phyloP scores from a whole-genome alignment of 2,329 filamentous ascomycete species.

The Dryadomyces quercus-mongolicae region DNA sequence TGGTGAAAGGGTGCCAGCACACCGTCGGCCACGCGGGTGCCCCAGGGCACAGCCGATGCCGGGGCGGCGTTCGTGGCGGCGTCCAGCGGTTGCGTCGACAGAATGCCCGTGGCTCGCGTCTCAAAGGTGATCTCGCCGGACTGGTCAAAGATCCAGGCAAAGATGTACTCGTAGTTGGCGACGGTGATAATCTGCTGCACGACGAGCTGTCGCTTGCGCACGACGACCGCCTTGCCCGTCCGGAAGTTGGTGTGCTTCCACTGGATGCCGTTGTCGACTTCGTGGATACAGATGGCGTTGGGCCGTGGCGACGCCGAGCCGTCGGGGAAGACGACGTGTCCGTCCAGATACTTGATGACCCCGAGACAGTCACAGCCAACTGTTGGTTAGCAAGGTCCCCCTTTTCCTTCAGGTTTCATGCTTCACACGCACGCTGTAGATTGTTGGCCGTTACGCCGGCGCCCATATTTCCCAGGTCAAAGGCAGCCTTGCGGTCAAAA shows the following conservation, averaged over 20 bases:
- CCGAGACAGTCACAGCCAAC: slow-evolving; percentile 57
- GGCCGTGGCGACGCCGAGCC: slow-evolving; percentile 35
- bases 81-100: slow-evolving; percentile 48
- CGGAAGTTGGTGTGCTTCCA: slow-evolving; percentile 62
- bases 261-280: slow-evolving; percentile 56
- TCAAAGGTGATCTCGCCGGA: slow-evolving; percentile 49
- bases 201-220: slow-evolving; percentile 47
- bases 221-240: slow-evolving; percentile 46
- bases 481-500: slow-evolving; percentile 58
- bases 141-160: slow-evolving; percentile 44
- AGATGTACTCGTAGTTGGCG: slow-evolving; percentile 56
- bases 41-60: slow-evolving; percentile 28
- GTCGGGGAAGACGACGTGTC: slow-evolving; percentile 35
- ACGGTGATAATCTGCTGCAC: slow-evolving; percentile 58
- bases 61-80: slow-evolving; percentile 28
- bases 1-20: slow-evolving; percentile 58
- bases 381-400: not conserved
- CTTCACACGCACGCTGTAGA: slow-evolving; percentile 28
- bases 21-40: slow-evolving; percentile 49
- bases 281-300: slow-evolving; percentile 54
- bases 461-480: slow-evolving; percentile 60
- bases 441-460: slow-evolving; percentile 57
- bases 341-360: slow-evolving; percentile 49
- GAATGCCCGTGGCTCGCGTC: slow-evolving; percentile 52
- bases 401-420: too few relatives aligned